Evolutionary conservation across 441 rosid genomes (phyloP), one percentile per base, ranked within the genome.

Genomic region (Erodium texanum): DNA sequence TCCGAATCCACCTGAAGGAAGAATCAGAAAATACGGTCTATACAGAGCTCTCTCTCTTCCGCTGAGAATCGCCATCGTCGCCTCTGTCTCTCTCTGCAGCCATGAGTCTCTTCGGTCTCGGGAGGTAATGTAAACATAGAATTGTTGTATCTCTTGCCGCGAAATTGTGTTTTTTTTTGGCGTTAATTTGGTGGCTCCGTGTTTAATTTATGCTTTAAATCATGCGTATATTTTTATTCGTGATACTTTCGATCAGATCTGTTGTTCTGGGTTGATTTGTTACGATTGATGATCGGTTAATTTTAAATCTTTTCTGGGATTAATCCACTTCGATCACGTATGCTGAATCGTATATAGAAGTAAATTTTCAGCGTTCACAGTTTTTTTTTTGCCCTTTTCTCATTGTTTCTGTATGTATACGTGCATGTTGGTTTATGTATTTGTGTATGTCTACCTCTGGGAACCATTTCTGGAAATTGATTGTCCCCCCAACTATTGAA

Each of bases 61-160:
- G 14, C 56, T 4, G 14, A 34, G 10, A 22, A 23, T 56, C 71
- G 27, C 68, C 36, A 70, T 32, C 59, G 19, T 15, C 58, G 58
- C 16, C 29, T 0, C 8, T 11, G 45, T 11, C 9, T 38, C 65
- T 68, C 68, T 65, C 63, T 41, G 18, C 54, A 64, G 83, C 85
- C 68, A 86, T 83, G 91, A 84, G 89, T 79, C 89, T 86, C 71
- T 86, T 86, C 82, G 91, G 91, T 71, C 79, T 86, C 64, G 91
- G 91, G 74, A 86, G 91, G 88, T 83, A 10, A 74, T 68, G 50
- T 1, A 24, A 34, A 12, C 15, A 38, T 29, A 56, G 24, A 10
- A 36, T 9, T 52, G 66, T 3, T 20, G 65, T 29, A 22, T 5
- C 59, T 52, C 59, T 52, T 52, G 22, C 59, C 59, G 22, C 23